These are phyloP conservation scores for Corrigiola litoralis DNA, from an alignment of 179 eudicot genomes.

Conservation along the genomic window DNA sequence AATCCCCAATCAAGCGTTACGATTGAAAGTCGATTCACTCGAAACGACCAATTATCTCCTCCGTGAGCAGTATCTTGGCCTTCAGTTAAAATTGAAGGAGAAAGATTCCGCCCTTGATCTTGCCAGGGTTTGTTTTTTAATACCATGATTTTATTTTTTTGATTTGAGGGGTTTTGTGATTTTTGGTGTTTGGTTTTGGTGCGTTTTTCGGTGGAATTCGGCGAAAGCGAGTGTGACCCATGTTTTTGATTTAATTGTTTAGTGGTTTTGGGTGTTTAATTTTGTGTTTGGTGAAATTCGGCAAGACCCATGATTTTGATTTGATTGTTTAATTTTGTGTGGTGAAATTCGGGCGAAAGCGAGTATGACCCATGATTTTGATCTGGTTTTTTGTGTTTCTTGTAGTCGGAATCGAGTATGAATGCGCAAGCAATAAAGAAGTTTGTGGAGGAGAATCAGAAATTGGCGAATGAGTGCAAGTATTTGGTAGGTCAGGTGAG, in stretches of 20 bases:
- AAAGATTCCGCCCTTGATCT: conserved; percentile 56
- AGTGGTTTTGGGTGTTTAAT: background rate
- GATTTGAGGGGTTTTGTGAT: background rate
- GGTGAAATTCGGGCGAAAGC: conserved; percentile 57
- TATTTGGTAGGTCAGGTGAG: conserved; percentile 46
- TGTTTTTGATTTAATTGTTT: background rate
- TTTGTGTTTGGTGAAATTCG: background rate
- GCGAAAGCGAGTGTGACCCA: background rate
- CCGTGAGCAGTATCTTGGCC: conserved; percentile 43
- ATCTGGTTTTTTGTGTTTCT: no score
- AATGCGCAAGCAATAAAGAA: conserved; percentile 80
- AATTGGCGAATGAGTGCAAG: conserved; percentile 58
- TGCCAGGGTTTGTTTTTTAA: conserved; percentile 58
- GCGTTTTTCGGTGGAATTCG: background rate
- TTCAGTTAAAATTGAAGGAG: conserved; percentile 44
- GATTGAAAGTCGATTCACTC: conserved; percentile 48
- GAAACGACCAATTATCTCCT: conserved; percentile 40
- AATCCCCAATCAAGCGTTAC: conserved; percentile 47
- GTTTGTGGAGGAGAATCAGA: conserved; percentile 84
- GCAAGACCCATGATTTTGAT: background rate
- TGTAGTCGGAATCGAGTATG: conserved; percentile 66
- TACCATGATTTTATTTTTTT: background rate
- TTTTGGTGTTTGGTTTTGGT: background rate
- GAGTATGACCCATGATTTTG: no score
- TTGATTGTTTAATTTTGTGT: background rate